Evolutionary conservation across 2,329 filamentous ascomycete species (phyloP), one percentile per base, ranked within the genome.

Genomic region (Mollisiaceae sp.): DNA sequence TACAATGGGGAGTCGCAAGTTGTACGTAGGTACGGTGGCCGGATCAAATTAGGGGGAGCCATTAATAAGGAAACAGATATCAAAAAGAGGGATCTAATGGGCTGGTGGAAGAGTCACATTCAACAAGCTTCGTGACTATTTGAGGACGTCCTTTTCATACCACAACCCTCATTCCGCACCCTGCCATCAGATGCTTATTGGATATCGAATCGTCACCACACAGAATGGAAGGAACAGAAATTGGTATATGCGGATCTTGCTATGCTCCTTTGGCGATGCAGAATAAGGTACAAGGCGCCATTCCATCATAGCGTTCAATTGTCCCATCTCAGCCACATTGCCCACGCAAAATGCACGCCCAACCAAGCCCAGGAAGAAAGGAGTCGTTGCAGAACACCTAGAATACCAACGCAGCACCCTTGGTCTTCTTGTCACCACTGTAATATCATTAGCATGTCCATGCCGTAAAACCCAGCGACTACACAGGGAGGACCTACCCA

Each of bases 351-450:
- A 72, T 70, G 71, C 69, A 68, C 71, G 59, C 62, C 58, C 47
- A 36, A 22, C 72, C 70, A 69, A 70, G 68, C 67, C 68, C 67
- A 68, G 68, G 62, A 70, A 72, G 65, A 68, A 67, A 67, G 59
- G 54, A 65, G 55, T 65, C 65, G 58, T 66, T 63, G 58, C 59
- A 68, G 64, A 69, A 70, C 83, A 87, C 85, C 90, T 97, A 99
- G 89, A 99, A 99, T 79, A 99, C 95, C 80, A 99, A 90, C 84
- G 95, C 95, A 78, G 95, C 95, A 91, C 95, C 95, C 93, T 99
- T 99, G 79, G 95, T 99, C 93, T 99, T 99, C 94, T 99, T 99
- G 91, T 99, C 95, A 89, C 95, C 95, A 90, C 95, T 97, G 77
- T 78, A 75, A 64, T n/a, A 66, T 65, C 59, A 77, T 86, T 79